A percentile compares a stretch with the other conserved stretches of the same genome.
phyloP scores from a whole-genome alignment of 192 early-diverging fungal genomes.

The Coemansia sp. region DNA sequence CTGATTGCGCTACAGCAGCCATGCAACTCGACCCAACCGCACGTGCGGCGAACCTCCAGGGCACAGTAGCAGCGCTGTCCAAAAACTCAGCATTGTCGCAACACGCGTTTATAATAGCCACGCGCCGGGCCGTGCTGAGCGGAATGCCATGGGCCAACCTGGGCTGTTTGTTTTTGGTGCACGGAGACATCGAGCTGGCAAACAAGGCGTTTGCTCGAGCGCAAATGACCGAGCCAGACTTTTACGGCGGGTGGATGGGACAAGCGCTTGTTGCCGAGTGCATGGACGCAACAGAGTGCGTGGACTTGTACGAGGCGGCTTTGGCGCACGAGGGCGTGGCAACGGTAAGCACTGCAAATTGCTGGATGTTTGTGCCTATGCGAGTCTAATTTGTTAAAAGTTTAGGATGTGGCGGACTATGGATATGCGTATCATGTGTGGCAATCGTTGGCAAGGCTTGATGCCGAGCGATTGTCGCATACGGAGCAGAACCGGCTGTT shows the following conservation, averaged over 20 bases:
- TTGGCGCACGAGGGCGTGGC: conserved; percentile 63
- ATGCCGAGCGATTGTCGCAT: conserved; percentile 24
- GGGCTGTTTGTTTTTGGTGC: conserved; percentile 73
- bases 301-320: conserved; percentile 75
- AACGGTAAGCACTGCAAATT: conserved; percentile 7
- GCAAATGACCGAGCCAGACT: conserved; percentile 77
- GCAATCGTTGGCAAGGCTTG: conserved; percentile 9
- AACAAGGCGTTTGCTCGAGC: conserved; percentile 68
- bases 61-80: conserved; percentile 55
- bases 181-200: conserved; percentile 70
- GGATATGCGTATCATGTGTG: conserved; percentile 56
- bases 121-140: conserved; percentile 64
- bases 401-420: conserved; percentile 62
- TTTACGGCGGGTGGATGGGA: conserved; percentile 76
- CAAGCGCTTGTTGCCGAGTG: conserved; percentile 73
- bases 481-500: conserved; percentile 30
- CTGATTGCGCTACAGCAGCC: conserved; percentile 50
- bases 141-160: conserved; percentile 77
- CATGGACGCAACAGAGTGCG: conserved; percentile 53
- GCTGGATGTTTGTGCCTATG: not conserved
- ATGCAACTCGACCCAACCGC: conserved; percentile 57
- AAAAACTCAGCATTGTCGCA: conserved; percentile 64
- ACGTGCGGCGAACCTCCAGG: conserved; percentile 71
- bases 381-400: not conserved
- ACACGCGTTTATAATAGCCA: conserved; percentile 79